These are phyloP conservation scores for Lecanoromycetidae sp. DNA, from an alignment of 2,329 filamentous ascomycete genomes.

Conservation along the genomic window DNA sequence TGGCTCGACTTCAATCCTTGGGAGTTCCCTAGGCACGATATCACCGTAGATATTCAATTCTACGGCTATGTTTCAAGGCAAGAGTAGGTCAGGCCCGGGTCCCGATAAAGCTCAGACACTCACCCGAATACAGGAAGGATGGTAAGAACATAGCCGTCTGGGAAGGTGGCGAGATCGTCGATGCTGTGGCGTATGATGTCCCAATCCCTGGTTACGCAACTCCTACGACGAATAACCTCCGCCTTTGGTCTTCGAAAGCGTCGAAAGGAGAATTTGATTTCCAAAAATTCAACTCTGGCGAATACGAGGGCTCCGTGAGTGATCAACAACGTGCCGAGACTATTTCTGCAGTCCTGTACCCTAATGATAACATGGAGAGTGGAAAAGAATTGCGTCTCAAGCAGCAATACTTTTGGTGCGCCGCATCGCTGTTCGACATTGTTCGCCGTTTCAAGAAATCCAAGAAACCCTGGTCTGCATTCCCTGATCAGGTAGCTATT, in stretches of 20 bases:
- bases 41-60: slow-evolving; percentile 95
- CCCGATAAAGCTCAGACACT: background rate
- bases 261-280: slow-evolving; percentile 97
- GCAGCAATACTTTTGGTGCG: slow-evolving; percentile 99
- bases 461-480: slow-evolving; percentile 79
- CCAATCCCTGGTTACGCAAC: slow-evolving; percentile 84
- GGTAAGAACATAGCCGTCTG: slow-evolving; percentile 66
- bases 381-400: slow-evolving; percentile 96
- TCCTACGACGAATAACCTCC: slow-evolving; percentile 85
- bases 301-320: slow-evolving; percentile 96
- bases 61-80: slow-evolving; percentile 72
- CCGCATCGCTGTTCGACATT: slow-evolving; percentile 90
- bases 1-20: slow-evolving; percentile 99
- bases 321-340: slow-evolving; percentile 98
- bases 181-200: slow-evolving; percentile 87
- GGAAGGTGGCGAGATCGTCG: slow-evolving; percentile 88
- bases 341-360: slow-evolving; percentile 93
- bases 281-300: slow-evolving; percentile 96
- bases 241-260: slow-evolving; percentile 95
- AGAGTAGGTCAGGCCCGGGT: slow-evolving; percentile 25
- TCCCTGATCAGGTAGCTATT: slow-evolving; percentile 89
- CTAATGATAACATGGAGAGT: slow-evolving; percentile 91
- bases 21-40: slow-evolving; percentile 94
- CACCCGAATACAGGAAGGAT: slow-evolving; percentile 41
- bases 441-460: slow-evolving; percentile 97